Evolutionary conservation across 2,329 filamentous ascomycete species (phyloP).

Genomic region (Teratosphaeria pseudoeucalypti): DNA sequence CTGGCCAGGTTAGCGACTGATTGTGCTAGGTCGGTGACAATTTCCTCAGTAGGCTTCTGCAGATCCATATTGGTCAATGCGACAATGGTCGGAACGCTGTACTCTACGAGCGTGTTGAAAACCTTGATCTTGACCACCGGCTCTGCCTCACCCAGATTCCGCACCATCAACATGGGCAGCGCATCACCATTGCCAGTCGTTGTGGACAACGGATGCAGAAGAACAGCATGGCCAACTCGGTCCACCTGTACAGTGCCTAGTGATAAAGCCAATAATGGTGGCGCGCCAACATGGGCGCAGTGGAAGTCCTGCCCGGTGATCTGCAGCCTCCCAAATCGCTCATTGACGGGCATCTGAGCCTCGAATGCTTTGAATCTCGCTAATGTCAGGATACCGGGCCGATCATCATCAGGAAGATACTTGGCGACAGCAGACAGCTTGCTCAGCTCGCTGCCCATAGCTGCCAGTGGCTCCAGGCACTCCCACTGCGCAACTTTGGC

Average conservation of each 20-base stretch:
- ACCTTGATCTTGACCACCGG: conserved; percentile 81
- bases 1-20: conserved; percentile 49
- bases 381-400: conserved; percentile 75
- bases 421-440: conserved; percentile 82
- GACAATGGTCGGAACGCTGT: conserved; percentile 74
- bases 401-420: conserved; percentile 90
- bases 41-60: conserved; percentile 36
- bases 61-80: conserved; percentile 59
- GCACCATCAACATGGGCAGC: conserved; percentile 67
- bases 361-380: conserved; percentile 55
- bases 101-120: conserved; percentile 76
- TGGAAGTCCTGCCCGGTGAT: conserved; percentile 54
- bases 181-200: conserved; percentile 27
- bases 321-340: conserved; percentile 55
- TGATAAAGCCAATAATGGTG: conserved; percentile 70
- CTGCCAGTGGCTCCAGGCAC: conserved; percentile 57
- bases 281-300: conserved; percentile 71
- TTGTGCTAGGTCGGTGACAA: conserved; percentile 64
- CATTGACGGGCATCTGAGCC: conserved; percentile 52
- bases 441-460: conserved; percentile 66
- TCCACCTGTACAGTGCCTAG: conserved; percentile 58
- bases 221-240: conserved; percentile 42
- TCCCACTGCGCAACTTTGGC: conserved; percentile 52
- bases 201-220: conserved; percentile 54
- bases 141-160: conserved; percentile 88